Base-by-base conservation (phyloP, 1,139 yeast species). In the Saccharomyces hybrid region DNA sequence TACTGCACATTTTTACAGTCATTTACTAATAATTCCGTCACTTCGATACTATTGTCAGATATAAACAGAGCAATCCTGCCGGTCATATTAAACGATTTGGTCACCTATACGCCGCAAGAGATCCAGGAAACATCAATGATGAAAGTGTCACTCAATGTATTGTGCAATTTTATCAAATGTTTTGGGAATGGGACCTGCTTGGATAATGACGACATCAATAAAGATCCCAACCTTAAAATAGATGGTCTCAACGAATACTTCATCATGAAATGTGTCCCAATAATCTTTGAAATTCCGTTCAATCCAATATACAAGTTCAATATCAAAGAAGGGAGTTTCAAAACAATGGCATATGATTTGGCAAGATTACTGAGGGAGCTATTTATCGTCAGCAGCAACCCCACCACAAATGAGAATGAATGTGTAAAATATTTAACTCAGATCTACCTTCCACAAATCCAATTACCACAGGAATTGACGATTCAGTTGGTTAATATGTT, bases 261-360 rank as follows among this genome's bases (percentile, higher is more conserved):
- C 56, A 80, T 87, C 70, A 82, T 83, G 52, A 85, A 84, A 60
- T 77, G 82, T 44, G 79, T 90, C 7, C 81, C 85, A 53, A 72
- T 88, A 54, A 78, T 84, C 50, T 87, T 90, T 73, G 95, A 88
- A 66, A 74, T 90, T 52, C 90, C 96, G 9, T 84, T 88, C 64
- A 84, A 85, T 62, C 81, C 84, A 49, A 78, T 75, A 48, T 67
- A 67, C 51, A 78, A 79, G 38, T 83, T 84, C 61, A 81, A 85
- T 64, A 73, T 84, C 52, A 80, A 82, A 60, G 96, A 90, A 66
- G 95, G 96, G 2, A 91, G 88, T 65, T 81, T 80, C 62, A 79
- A 95, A 63, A 75, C 83, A 53, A 78, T 88, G 48, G 84, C 90
- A 2, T 82, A 82, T 57, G 99, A 93, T 64, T 75, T 89, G 9